phyloP scores from a whole-genome alignment of 306 rosid genomes.

The Cicer cuneatum region DNA sequence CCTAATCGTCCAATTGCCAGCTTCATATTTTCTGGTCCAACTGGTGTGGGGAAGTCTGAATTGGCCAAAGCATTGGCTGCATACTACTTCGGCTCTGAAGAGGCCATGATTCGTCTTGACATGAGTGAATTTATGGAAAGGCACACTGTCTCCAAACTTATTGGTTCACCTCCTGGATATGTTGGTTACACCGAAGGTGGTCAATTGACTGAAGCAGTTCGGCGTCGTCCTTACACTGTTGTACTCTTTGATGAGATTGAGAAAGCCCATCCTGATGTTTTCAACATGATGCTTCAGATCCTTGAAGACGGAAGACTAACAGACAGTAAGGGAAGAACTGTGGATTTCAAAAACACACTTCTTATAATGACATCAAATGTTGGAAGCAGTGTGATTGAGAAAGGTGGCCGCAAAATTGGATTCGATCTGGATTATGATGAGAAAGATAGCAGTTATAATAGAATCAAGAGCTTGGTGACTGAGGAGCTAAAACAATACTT shows the following conservation, averaged over 20 bases:
- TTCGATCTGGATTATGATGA: constrained; percentile 92
- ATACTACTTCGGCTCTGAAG: constrained; percentile 95
- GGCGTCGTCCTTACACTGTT: constrained; percentile 97
- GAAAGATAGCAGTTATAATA: constrained; percentile 89
- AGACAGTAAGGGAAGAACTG: constrained; percentile 95
- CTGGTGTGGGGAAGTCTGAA: constrained; percentile 99
- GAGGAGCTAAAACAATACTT: constrained; percentile 95
- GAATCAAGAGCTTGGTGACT: constrained; percentile 93
- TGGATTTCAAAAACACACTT: constrained; percentile 95
- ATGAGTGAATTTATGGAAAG: constrained; percentile 99
- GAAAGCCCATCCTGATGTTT: constrained; percentile 98
- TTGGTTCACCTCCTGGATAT: constrained; percentile 98
- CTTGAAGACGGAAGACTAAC: constrained; percentile 96
- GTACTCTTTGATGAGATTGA: constrained; percentile 95
- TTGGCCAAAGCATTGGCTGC: constrained; percentile 96
- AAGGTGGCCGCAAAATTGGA: constrained; percentile 88
- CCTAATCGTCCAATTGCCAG: constrained; percentile 98
- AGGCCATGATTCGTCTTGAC: constrained; percentile 98
- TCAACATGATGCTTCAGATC: constrained; percentile 99
- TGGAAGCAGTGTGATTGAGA: constrained; percentile 97
- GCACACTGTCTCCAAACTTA: constrained; percentile 94
- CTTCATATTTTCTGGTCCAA: constrained; percentile 98
- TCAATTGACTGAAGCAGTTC: constrained; percentile 93
- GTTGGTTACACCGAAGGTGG: constrained; percentile 99
- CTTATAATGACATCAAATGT: constrained; percentile 96